phyloP scores from a whole-genome alignment of 768 basidiomycete genomes.

The Tubosaeta sp. region DNA sequence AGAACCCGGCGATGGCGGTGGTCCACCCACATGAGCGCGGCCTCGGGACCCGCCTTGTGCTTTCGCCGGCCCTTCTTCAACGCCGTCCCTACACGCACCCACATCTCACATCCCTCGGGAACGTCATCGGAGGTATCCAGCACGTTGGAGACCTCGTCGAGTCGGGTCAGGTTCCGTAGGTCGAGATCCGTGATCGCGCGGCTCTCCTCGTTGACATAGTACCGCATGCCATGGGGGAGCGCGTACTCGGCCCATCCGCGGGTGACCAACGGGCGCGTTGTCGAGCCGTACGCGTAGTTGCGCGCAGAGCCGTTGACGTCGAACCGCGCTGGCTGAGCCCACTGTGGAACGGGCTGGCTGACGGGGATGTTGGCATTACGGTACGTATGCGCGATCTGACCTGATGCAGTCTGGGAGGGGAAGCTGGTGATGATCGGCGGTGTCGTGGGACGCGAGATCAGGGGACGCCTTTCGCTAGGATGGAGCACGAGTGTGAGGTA shows the following conservation, averaged over 20 bases:
- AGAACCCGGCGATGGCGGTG: slow-evolving; percentile 55
- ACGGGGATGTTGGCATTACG: slow-evolving; percentile 16
- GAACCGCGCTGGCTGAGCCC: slow-evolving; percentile 23
- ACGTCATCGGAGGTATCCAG: slow-evolving; percentile 28
- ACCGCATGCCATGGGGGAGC: slow-evolving; percentile 68
- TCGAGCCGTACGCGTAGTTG: slow-evolving; percentile 25
- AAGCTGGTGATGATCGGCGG: slow-evolving; percentile 25
- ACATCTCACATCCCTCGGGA: slow-evolving; percentile 53
- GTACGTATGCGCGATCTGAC: slow-evolving; percentile 24
- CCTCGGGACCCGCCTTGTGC: slow-evolving; percentile 29
- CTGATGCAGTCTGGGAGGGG: slow-evolving; percentile 15
- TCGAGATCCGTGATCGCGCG: slow-evolving; percentile 70
- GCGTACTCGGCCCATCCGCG: slow-evolving; percentile 74
- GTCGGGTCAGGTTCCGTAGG: slow-evolving; percentile 46
- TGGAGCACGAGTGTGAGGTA: background rate
- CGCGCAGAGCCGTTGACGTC: slow-evolving; percentile 30
- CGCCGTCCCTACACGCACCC: slow-evolving; percentile 47
- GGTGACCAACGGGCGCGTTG: slow-evolving; percentile 15
- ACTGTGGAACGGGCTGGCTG: slow-evolving; percentile 27
- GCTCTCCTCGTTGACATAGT: slow-evolving; percentile 62
- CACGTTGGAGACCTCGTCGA: slow-evolving; percentile 39
- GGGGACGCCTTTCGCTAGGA: slow-evolving; percentile 50
- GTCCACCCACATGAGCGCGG: slow-evolving; percentile 58
- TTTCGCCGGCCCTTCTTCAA: slow-evolving; percentile 29
- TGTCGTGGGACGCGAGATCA: slow-evolving; percentile 39